phyloP scores from a whole-genome alignment of 2,329 filamentous ascomycete species.

The Epichloe festucae region DNA sequence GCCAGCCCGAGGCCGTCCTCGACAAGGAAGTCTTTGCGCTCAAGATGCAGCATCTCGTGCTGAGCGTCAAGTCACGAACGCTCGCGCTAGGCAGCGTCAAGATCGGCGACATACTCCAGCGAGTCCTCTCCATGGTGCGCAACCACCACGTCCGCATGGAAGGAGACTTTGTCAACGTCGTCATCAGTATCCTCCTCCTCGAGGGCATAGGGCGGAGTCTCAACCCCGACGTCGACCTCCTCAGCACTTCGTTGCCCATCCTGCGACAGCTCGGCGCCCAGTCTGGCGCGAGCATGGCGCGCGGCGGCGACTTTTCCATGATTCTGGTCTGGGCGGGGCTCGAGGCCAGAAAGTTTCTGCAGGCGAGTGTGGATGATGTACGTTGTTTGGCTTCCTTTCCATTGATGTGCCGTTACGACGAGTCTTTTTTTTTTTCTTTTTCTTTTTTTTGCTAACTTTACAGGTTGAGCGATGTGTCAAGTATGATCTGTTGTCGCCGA shows the following conservation, averaged over 20 bases:
- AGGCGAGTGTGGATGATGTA: slow-evolving; percentile 80
- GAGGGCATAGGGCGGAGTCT: slow-evolving; percentile 86
- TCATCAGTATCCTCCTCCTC: slow-evolving; percentile 82
- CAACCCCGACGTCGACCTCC: slow-evolving; percentile 76
- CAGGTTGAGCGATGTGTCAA: slow-evolving; percentile 81
- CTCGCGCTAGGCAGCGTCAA: slow-evolving; percentile 88
- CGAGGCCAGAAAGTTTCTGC: slow-evolving; percentile 77
- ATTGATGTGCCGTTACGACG: background rate
- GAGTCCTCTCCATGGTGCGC: slow-evolving; percentile 85
- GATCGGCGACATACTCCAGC: slow-evolving; percentile 87
- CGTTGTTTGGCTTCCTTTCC: slow-evolving; percentile 20
- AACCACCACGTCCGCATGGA: slow-evolving; percentile 86
- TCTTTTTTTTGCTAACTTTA: background rate
- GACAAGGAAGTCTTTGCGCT: slow-evolving; percentile 84
- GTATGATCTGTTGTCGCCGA: slow-evolving; percentile 78
- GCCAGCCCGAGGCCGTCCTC: slow-evolving; percentile 80
- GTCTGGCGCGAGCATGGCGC: slow-evolving; percentile 55
- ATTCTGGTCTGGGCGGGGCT: slow-evolving; percentile 83
- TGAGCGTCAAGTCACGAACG: slow-evolving; percentile 80
- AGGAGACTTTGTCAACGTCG: slow-evolving; percentile 96
- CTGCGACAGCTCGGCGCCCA: slow-evolving; percentile 75
- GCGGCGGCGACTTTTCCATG: slow-evolving; percentile 69
- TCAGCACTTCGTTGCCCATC: slow-evolving; percentile 78
- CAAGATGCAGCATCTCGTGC: slow-evolving; percentile 91
- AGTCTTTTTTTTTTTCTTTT: background rate